Percentiles rank a stretch among this genome's conserved stretches.
phyloP scores from a whole-genome alignment of 2,329 filamentous ascomycete species.

The Aspergillus sp. region DNA sequence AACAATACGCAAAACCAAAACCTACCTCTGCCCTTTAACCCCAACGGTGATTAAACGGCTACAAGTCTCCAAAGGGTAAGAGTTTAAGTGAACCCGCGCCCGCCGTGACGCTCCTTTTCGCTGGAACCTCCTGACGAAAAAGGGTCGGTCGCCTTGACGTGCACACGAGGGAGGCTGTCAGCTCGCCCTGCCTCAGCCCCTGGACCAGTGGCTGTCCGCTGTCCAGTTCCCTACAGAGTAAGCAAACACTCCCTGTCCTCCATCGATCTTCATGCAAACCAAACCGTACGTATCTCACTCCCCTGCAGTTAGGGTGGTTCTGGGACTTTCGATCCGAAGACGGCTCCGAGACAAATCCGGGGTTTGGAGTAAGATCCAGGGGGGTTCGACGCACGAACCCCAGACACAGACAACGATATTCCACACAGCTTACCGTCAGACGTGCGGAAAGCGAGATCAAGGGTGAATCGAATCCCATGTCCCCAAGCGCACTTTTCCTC shows the following conservation, averaged over 20 bases:
- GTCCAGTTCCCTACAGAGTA: too few relatives aligned
- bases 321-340: not conserved
- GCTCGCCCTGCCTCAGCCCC: too few relatives aligned
- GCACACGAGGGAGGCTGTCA: not conserved
- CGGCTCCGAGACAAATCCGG: not conserved
- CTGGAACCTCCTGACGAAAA: not conserved
- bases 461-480: not conserved
- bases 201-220: too few relatives aligned
- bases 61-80: not conserved
- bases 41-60: conserved; percentile 1
- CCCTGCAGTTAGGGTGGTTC: not conserved
- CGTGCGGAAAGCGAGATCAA: not conserved
- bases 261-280: too few relatives aligned
- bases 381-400: too few relatives aligned
- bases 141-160: not conserved
- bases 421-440: too few relatives aligned
- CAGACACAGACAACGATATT: too few relatives aligned
- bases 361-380: not conserved
- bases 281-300: too few relatives aligned
- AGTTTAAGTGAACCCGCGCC: conserved; percentile 5
- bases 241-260: too few relatives aligned
- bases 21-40: too few relatives aligned
- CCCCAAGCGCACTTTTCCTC: not conserved
- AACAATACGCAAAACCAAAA: not conserved
- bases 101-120: not conserved